These are phyloP conservation scores for Xylaria arbuscula DNA, from an alignment of 2,329 filamentous ascomycete genomes.

Conservation along the genomic window DNA sequence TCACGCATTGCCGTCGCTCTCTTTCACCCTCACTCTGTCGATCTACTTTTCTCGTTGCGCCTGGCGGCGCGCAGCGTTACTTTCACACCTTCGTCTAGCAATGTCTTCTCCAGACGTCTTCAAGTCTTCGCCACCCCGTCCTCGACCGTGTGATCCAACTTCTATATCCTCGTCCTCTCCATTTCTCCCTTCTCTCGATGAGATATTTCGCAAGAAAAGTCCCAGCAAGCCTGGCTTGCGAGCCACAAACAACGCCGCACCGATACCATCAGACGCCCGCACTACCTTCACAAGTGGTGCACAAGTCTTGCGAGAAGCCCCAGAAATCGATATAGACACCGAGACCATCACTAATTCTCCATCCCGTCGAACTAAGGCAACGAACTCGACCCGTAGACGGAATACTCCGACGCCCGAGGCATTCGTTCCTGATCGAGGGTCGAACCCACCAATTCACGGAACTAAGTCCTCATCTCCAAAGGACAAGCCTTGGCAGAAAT, in stretches of 20 bases:
- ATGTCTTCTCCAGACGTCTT: constrained; percentile 51
- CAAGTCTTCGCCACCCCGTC: constrained; percentile 48
- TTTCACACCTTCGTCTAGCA: constrained; percentile 44
- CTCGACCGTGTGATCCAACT: constrained; percentile 43
- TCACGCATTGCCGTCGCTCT: background rate
- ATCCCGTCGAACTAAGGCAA: constrained; percentile 38
- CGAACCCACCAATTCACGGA: constrained; percentile 30
- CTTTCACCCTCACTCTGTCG: constrained; percentile 35
- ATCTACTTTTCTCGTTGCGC: constrained; percentile 56
- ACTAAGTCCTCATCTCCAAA: constrained; percentile 45
- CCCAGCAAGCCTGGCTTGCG: constrained; percentile 49
- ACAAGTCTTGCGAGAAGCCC: constrained; percentile 51
- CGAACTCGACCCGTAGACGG: constrained; percentile 30
- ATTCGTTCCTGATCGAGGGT: constrained; percentile 27
- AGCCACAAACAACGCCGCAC: constrained; percentile 53
- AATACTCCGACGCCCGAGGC: constrained; percentile 24
- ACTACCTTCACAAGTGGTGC: constrained; percentile 58
- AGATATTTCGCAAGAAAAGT: constrained; percentile 56
- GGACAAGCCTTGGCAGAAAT: constrained; percentile 55
- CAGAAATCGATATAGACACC: constrained; percentile 49
- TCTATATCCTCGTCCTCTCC: constrained; percentile 62
- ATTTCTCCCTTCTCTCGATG: constrained; percentile 63
- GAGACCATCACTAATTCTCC: constrained; percentile 45
- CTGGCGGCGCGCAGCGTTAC: constrained; percentile 58
- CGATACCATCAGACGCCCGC: constrained; percentile 53